Evolutionary conservation across 2,329 filamentous ascomycete genomes (phyloP).

Genomic region (Fusarium veterinarium): DNA sequence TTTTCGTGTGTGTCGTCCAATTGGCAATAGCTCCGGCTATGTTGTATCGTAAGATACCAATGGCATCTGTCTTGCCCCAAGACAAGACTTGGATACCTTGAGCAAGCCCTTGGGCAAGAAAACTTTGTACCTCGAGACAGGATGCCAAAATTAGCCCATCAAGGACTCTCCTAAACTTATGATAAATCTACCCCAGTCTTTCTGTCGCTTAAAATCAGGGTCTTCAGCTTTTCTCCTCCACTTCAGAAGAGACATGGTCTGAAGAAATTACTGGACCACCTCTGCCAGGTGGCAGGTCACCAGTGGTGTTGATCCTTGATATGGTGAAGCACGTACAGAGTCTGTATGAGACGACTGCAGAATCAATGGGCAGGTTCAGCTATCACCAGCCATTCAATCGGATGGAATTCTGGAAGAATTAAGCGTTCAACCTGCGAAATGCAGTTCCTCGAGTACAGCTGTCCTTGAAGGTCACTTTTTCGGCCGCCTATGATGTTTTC

Average conservation of each 20-base stretch:
- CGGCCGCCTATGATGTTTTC: conserved; percentile 25
- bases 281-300: conserved; percentile 40
- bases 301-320: conserved; percentile 25
- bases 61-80: conserved; percentile 15
- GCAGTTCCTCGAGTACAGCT: conserved; percentile 11
- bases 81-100: not conserved
- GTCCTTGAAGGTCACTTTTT: conserved; percentile 13
- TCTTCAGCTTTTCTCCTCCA: not conserved
- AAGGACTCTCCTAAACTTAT: not conserved
- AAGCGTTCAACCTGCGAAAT: conserved; percentile 6
- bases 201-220: not conserved
- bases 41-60: conserved; percentile 22
- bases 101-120: not conserved
- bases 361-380: not conserved
- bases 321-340: conserved; percentile 7
- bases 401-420: not conserved
- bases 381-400: conserved; percentile 5
- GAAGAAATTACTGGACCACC: conserved; percentile 37
- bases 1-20: conserved; percentile 17
- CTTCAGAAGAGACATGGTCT: conserved; percentile 4
- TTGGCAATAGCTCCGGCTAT: conserved; percentile 20
- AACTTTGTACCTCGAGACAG: not conserved
- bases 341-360: not conserved
- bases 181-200: not conserved
- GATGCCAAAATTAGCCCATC: not conserved